A percentile compares a stretch with the other conserved stretches of the same genome.
Conservation (phyloP, 139 green algal genomes). For the Coccomyxa sp. region DNA sequence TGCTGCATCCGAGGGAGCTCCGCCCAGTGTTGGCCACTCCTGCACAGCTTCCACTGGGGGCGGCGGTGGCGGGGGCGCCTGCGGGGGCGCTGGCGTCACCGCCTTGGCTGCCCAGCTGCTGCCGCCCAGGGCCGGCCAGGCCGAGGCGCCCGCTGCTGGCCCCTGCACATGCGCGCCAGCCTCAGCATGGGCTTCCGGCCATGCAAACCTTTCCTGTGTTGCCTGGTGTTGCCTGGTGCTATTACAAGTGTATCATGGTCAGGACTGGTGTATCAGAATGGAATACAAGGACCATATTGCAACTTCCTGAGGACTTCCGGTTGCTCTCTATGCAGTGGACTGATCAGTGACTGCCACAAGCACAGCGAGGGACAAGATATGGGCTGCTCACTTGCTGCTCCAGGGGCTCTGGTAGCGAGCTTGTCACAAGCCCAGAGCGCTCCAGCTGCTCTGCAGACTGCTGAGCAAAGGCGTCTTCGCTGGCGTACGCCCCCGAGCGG, state of each 20-base stretch:
- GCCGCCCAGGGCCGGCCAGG: neutral
- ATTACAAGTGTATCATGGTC: too few species aligned
- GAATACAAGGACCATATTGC: too few species aligned
- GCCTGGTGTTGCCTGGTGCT: too few species aligned
- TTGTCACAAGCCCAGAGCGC: neutral
- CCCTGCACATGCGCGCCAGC: neutral
- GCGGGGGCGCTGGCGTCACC: neutral
- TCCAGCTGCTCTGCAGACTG: neutral
- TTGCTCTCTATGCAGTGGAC: too few species aligned
- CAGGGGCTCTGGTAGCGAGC: slow-evolving; percentile 1
- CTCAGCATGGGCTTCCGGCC: too few species aligned
- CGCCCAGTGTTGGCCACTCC: slow-evolving; percentile 27
- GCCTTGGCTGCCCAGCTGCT: slow-evolving; percentile 4
- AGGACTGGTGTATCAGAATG: too few species aligned
- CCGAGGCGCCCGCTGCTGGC: neutral
- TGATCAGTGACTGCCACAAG: too few species aligned
- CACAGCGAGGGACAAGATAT: too few species aligned
- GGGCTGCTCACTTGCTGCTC: neutral
- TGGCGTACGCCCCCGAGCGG: neutral
- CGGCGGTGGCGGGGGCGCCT: slow-evolving; percentile 2
- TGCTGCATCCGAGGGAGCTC: neutral
- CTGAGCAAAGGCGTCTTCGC: neutral
- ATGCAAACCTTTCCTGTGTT: too few species aligned
- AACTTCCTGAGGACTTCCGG: too few species aligned
- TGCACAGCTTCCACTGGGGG: slow-evolving; percentile 9